A percentile compares a stretch with the other conserved stretches of the same genome.
Conservation (phyloP, 2,329 filamentous ascomycete species). For the Verruconis gallopava region DNA sequence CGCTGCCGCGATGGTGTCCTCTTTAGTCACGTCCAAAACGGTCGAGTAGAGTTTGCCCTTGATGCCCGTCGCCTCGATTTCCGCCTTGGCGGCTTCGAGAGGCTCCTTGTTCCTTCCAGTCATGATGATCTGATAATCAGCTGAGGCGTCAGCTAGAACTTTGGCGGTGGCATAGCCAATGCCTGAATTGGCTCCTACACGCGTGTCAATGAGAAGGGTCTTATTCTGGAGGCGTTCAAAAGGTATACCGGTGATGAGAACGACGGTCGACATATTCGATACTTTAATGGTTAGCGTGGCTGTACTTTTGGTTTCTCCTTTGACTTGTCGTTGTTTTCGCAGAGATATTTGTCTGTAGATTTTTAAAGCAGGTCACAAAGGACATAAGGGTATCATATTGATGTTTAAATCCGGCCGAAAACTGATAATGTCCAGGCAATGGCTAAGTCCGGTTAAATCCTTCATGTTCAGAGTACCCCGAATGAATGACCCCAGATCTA, state of each 20-base stretch:
- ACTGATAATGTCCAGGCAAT: no score
- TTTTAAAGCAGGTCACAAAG: no score
- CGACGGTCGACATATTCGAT: no score
- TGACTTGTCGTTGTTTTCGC: no score
- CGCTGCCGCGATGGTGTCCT: slow-evolving; percentile 5
- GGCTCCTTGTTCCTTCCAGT: background rate
- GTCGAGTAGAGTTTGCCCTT: background rate
- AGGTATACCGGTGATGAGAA: background rate
- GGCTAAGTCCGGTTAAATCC: no score
- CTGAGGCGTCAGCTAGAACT: slow-evolving; percentile 5
- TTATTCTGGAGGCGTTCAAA: background rate
- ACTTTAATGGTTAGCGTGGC: no score
- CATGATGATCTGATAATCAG: slow-evolving; percentile 6
- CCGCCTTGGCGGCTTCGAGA: background rate
- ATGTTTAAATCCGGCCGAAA: no score
- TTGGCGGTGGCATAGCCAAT: slow-evolving; percentile 13
- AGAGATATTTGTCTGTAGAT: no score
- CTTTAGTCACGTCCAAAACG: slow-evolving; percentile 5
- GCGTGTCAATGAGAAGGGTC: background rate
- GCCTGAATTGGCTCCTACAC: slow-evolving; percentile 13
- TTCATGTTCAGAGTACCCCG: no score
- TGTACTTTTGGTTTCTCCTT: no score
- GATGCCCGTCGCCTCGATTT: background rate
- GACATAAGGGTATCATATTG: no score
- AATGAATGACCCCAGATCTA: no score